Percentiles rank a stretch among this genome's conserved stretches.
Evolutionary conservation across 2,329 filamentous ascomycete genomes (phyloP).

Genomic region (Samsoniella hepiali): DNA sequence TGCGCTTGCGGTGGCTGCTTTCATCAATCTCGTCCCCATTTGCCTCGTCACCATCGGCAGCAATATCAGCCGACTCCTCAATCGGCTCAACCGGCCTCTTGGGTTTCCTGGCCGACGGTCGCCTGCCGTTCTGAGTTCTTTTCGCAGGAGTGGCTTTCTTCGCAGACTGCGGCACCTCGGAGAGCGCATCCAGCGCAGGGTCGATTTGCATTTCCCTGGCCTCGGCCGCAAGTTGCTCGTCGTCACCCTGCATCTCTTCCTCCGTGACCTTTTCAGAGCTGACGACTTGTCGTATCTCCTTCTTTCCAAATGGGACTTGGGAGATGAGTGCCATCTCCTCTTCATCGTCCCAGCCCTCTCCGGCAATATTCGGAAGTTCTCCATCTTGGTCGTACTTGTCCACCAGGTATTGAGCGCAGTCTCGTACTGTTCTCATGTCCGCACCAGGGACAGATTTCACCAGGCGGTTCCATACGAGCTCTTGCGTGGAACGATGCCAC

Average conservation of each 20-base stretch:
- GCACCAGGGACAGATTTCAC: constrained; percentile 33
- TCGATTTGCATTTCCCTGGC: constrained; percentile 32
- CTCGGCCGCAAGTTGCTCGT: constrained; percentile 15
- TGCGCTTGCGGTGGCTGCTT: constrained; percentile 25
- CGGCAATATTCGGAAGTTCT: constrained; percentile 33
- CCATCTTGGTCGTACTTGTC: constrained; percentile 34
- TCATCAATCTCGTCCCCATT: constrained; percentile 29
- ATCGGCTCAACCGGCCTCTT: constrained; percentile 30
- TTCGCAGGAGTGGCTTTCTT: constrained; percentile 29
- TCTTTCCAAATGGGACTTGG: background rate
- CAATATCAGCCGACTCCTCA: constrained; percentile 19
- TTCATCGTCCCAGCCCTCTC: constrained; percentile 30
- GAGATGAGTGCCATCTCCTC: constrained; percentile 33
- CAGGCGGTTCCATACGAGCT: constrained; percentile 40
- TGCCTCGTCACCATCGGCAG: constrained; percentile 18
- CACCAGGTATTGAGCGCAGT: constrained; percentile 36
- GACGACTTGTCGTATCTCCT: constrained; percentile 21
- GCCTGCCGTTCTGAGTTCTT: constrained; percentile 25
- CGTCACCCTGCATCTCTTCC: constrained; percentile 20
- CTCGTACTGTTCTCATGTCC: constrained; percentile 31
- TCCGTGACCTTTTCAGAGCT: constrained; percentile 31
- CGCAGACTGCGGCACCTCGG: constrained; percentile 18
- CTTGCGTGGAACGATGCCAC: constrained; percentile 37
- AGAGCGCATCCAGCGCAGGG: constrained; percentile 25
- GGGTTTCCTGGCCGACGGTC: constrained; percentile 24